Base-by-base conservation (phyloP, 306 rosid species). In the Carpinus viminea region DNA sequence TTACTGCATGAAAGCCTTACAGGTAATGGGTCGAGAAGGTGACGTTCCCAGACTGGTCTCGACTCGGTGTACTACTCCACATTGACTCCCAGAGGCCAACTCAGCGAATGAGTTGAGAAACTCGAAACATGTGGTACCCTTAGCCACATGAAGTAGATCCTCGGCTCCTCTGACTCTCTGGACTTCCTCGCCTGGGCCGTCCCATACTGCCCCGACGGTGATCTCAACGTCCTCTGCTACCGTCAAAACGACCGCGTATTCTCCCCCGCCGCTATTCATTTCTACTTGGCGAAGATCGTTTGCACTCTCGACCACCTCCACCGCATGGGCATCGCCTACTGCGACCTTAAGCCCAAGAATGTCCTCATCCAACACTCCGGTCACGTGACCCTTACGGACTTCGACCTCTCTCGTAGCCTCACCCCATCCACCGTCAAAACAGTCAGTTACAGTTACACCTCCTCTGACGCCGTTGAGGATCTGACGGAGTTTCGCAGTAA, bases 321-420 rank as follows among this genome's bases (percentile, higher is more conserved):
- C 9, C 7, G 69, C 69, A 84, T 88, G 80, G 93, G 90, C 51
- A 91, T 95, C 89, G 98, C 84, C 2, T 95, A 95, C 71, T 91
- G 99, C 3, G 99, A 95, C 75, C 86, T 95, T 54, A 95, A 95
- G 81, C 99, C 99, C 3, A 98, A 95, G 83, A 95, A 95, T 74
- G 91, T 95, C 5, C 91, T 95, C 31, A 82, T 95, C 41, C 97
- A 95, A 41, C 90, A 85, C n/a, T 87, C 97, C 2, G 99, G 99
- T 65, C 99, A 95, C 83, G 90, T 95, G 70, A 93, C 93, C 53
- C 97, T 95, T 61, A 95, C 99, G 4, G 99, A 95, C 79, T 95
- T 95, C 81, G 99, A 95, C 73, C 95, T 95, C 73, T 95, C 98
- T 10, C 87, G 93, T 4, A 80, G 76, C 2, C 90, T 95, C 75